These are phyloP conservation scores for Testicularia cyperi DNA, from an alignment of 1,284 basidiomycete species.

Conservation along the genomic window DNA sequence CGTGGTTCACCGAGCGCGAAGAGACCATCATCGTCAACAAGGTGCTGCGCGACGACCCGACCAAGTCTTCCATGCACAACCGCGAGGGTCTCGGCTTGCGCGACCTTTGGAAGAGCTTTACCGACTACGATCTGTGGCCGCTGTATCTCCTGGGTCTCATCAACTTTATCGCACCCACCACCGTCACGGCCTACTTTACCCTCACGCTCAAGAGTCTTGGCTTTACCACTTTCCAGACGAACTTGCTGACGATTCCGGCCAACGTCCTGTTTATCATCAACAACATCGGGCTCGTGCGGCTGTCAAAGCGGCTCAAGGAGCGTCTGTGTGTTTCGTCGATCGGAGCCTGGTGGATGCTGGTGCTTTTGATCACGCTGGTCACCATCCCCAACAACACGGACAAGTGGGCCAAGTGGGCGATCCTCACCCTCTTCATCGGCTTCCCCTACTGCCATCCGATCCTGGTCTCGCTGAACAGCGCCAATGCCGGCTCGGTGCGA, in stretches of 20 bases:
- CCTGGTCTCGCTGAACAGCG: conserved; percentile 16
- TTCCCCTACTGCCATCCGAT: conserved; percentile 21
- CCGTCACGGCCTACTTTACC: conserved; percentile 20
- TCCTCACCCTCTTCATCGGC: neutral
- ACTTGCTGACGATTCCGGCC: conserved; percentile 44
- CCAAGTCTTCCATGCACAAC: conserved; percentile 75
- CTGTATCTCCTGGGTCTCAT: conserved; percentile 66
- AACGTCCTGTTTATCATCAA: conserved; percentile 36
- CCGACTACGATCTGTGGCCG: conserved; percentile 73
- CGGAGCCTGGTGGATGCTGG: conserved; percentile 4
- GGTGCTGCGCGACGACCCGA: conserved; percentile 71
- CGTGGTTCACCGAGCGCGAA: conserved; percentile 69
- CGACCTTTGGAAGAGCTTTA: conserved; percentile 61
- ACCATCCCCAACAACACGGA: neutral
- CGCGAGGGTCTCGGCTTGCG: conserved; percentile 64
- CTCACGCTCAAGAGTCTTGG: conserved; percentile 38
- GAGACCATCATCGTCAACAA: conserved; percentile 66
- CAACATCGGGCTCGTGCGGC: conserved; percentile 21
- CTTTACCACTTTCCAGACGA: conserved; percentile 34
- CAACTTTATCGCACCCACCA: conserved; percentile 20
- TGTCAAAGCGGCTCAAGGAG: conserved; percentile 19
- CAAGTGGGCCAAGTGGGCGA: conserved; percentile 1
- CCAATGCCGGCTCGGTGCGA: conserved; percentile 35
- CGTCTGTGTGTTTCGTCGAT: conserved; percentile 11
- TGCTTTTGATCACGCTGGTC: conserved; percentile 16